Base-by-base conservation (phyloP, 805 yeast species). In the Wickerhamomyces bisporus region DNA sequence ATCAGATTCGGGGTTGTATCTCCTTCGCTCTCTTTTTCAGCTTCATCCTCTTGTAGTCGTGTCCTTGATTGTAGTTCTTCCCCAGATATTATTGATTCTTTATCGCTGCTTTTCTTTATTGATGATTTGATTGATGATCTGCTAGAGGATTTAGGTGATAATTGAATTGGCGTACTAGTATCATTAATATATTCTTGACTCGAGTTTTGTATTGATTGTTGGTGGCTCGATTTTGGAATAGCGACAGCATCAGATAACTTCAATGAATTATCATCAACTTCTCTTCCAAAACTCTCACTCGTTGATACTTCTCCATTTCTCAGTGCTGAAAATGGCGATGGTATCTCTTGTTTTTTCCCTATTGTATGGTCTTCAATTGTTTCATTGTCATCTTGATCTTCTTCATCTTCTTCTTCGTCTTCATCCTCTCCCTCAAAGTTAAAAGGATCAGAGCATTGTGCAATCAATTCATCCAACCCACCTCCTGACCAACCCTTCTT, bases 401-500 rank as follows among this genome's bases (percentile, higher is more conserved):
- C 14, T 26, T 45, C 16, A 29, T 38, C 21, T 29, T 41, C 44
- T 12, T 42, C 45, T 6, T 37, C 42, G 4, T 47, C 51, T 11
- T 45, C 41, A n/a, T 49, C 52, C 4, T 42, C 40, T 7, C 44
- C 49, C 9, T 41, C 44, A 3, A 32, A 30, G 1, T 47, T 69
- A 50, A 78, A 78, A 1, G 84, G 83, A 55, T 83, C 93, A 1
- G 83, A 81, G 27, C 85, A 77, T 25, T 71, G 65, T 2, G 76
- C 65, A 18, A 84, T 63, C 37, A 84, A 62, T 19, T 73, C 79
- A 52, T 86, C 95, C 25, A 87, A 62, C 0, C 95, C 95, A 20
- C 91, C 93, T 12, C 94, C 95, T 4, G 82, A 72, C 86, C 88
- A 81, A 5, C 94, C 93, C 53, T 87, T 87, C 40, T 77, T 69